phyloP scores from a whole-genome alignment of 805 yeast species.

The Cyberlindnera galapagoensis region DNA sequence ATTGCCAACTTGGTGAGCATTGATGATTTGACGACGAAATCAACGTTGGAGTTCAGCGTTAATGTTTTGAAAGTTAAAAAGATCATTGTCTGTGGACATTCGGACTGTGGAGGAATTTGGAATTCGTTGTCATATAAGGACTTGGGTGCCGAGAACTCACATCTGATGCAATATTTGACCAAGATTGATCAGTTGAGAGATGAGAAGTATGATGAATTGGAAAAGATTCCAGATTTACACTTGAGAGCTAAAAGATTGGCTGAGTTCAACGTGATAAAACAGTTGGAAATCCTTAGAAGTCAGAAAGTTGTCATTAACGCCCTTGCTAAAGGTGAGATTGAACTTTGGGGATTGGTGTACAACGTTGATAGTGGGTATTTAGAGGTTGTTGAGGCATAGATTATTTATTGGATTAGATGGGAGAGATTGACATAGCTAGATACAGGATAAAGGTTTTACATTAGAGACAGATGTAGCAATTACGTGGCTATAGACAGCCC shows the following conservation, averaged over 20 bases:
- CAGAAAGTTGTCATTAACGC: conserved; percentile 58
- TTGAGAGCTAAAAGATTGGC: conserved; percentile 56
- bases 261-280: conserved; percentile 69
- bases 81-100: conserved; percentile 86
- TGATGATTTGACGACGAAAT: conserved; percentile 65
- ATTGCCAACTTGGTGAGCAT: conserved; percentile 71
- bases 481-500: too few relatives aligned
- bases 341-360: conserved; percentile 79
- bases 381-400: conserved; percentile 30
- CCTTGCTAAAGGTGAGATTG: conserved; percentile 51
- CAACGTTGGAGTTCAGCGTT: conserved; percentile 83
- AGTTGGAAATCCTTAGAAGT: conserved; percentile 58
- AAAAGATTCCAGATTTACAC: conserved; percentile 41
- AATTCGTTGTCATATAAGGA: conserved; percentile 63
- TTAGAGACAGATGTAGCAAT: too few relatives aligned
- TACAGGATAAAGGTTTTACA: too few relatives aligned
- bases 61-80: conserved; percentile 76
- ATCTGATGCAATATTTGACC: conserved; percentile 41
- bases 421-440: too few relatives aligned
- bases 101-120: conserved; percentile 92
- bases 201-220: conserved; percentile 44
- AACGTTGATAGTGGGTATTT: conserved; percentile 75
- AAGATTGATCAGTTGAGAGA: conserved; percentile 65
- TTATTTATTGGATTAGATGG: too few relatives aligned
- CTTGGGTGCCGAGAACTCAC: conserved; percentile 48